Percentiles rank a stretch among this genome's conserved stretches.
Evolutionary conservation across 2,329 filamentous ascomycete genomes (phyloP).

Genomic region (Arthrobotrys conoides): DNA sequence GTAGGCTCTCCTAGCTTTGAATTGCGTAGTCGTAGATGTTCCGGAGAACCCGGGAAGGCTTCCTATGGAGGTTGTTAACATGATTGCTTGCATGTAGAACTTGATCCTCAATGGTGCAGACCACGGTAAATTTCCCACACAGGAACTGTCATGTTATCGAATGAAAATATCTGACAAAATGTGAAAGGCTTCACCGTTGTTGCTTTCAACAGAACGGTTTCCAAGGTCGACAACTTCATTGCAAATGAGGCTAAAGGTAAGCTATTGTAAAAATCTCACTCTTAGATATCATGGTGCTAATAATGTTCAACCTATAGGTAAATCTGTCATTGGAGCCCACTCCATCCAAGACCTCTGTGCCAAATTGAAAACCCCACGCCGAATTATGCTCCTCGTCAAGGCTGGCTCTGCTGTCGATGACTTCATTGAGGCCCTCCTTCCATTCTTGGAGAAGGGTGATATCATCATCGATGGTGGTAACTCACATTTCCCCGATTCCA

Average conservation of each 20-base stretch:
- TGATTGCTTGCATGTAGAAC: constrained; percentile 73
- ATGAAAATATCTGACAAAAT: constrained; percentile 60
- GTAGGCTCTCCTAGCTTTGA: constrained; percentile 66
- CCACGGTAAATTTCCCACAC: constrained; percentile 70
- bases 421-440: constrained; percentile 96
- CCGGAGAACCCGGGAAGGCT: constrained; percentile 46
- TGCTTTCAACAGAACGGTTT: constrained; percentile 98
- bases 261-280: constrained; percentile 57
- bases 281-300: background rate
- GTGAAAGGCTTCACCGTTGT: constrained; percentile 85
- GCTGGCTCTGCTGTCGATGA: constrained; percentile 97
- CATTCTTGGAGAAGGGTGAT: constrained; percentile 85
- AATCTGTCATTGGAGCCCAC: constrained; percentile 94
- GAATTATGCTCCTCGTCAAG: constrained; percentile 99
- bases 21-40: constrained; percentile 7
- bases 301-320: constrained; percentile 74
- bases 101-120: constrained; percentile 91
- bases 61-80: constrained; percentile 26
- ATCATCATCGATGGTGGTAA: constrained; percentile 99
- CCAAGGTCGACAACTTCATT: constrained; percentile 96
- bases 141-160: background rate
- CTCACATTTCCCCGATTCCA: constrained; percentile 99
- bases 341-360: constrained; percentile 92
- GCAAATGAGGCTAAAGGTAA: constrained; percentile 87
- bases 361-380: constrained; percentile 97